Percentiles rank a stretch among this genome's conserved stretches.
Evolutionary conservation across 2,329 filamentous ascomycete species (phyloP).

Genomic region (Nemania sp.): DNA sequence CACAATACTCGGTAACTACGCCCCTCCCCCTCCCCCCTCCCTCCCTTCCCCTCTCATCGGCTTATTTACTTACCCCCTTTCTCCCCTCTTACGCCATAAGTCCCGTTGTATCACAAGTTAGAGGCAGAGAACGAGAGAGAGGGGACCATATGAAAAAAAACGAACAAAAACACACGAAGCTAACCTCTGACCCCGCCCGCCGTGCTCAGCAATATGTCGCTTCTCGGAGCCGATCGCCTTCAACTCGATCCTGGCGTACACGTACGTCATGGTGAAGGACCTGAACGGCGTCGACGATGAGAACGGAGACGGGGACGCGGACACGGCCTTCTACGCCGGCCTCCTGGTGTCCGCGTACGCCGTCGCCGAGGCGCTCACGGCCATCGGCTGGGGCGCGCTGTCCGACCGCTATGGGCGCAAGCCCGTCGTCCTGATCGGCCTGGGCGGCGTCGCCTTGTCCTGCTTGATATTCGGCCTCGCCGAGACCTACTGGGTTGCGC

Average conservation of each 20-base stretch:
- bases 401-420: constrained; percentile 48
- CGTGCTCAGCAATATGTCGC: constrained; percentile 48
- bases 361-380: constrained; percentile 49
- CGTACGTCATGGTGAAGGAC: constrained; percentile 46
- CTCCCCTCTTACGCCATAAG: background rate
- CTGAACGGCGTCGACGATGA: constrained; percentile 43
- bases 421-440: constrained; percentile 43
- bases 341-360: constrained; percentile 52
- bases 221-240: constrained; percentile 52
- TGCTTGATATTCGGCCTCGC: constrained; percentile 50
- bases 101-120: background rate
- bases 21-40: background rate
- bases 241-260: constrained; percentile 51
- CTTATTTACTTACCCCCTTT: background rate
- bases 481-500: constrained; percentile 48
- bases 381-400: constrained; percentile 48
- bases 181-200: constrained; percentile 7
- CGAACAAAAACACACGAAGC: too few species aligned
- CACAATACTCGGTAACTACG: constrained; percentile 38
- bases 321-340: constrained; percentile 55
- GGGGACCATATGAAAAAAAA: too few species aligned
- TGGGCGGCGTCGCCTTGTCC: constrained; percentile 45
- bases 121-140: too few species aligned
- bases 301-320: too few species aligned
- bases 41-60: background rate